phyloP scores from a whole-genome alignment of 2,329 filamentous ascomycete species.

The Chaetomium sp. region DNA sequence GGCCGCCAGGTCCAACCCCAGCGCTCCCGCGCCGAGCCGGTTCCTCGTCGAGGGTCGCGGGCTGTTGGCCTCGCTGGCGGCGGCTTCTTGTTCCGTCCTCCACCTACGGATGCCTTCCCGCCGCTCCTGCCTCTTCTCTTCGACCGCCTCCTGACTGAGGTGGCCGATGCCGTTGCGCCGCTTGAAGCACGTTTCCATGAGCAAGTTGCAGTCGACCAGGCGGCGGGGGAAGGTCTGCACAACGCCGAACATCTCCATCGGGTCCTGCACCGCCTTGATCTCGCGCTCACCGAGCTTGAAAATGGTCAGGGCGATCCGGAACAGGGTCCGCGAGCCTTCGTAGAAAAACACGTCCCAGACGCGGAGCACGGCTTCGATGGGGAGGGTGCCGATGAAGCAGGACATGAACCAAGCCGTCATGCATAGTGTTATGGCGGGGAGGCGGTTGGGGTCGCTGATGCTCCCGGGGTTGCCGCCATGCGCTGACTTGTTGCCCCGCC shows the following conservation, averaged over 20 bases:
- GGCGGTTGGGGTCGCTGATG: conserved; percentile 51
- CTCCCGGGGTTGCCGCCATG: conserved; percentile 44
- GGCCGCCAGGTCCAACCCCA: conserved; percentile 32
- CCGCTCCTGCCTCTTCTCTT: conserved; percentile 71
- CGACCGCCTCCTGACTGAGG: conserved; percentile 79
- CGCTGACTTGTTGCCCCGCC: conserved; percentile 34
- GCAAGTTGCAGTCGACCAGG: conserved; percentile 76
- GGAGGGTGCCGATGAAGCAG: conserved; percentile 88
- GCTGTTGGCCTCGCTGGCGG: conserved; percentile 19
- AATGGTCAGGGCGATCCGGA: conserved; percentile 85
- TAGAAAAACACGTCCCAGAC: conserved; percentile 98
- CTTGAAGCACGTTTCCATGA: conserved; percentile 83
- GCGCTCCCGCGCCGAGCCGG: conserved; percentile 28
- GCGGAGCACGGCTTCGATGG: conserved; percentile 86
- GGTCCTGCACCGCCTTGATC: conserved; percentile 77
- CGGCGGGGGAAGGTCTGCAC: conserved; percentile 84
- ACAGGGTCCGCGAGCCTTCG: conserved; percentile 90
- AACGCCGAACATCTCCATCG: conserved; percentile 94
- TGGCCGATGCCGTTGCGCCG: conserved; percentile 79
- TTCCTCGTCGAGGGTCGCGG: conserved; percentile 28
- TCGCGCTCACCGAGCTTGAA: conserved; percentile 86
- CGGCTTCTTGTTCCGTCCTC: conserved; percentile 51
- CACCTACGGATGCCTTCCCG: conserved; percentile 48
- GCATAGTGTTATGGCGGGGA: conserved; percentile 88
- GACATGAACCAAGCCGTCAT: conserved; percentile 99